Percentiles rank a stretch among this genome's conserved stretches.
Evolutionary conservation across 106 monocot species (phyloP).

Genomic region (Narthecium ossifragum): DNA sequence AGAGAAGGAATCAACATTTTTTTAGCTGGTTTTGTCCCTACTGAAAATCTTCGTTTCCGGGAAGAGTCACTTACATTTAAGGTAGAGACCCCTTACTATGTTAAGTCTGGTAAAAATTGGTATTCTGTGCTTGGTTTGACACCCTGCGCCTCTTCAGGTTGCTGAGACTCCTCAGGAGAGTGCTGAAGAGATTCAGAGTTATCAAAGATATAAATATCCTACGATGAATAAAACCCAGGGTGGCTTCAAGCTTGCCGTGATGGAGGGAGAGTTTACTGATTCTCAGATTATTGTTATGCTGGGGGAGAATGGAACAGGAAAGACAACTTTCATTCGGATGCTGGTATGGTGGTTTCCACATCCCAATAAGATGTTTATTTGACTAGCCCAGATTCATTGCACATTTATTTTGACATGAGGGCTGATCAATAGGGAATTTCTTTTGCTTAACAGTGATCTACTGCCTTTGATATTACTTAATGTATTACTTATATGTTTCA

Average conservation of each 20-base stretch:
- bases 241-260: slow-evolving; percentile 79
- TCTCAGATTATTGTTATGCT: slow-evolving; percentile 99
- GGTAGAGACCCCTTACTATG: slow-evolving; percentile 19
- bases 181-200: slow-evolving; percentile 91
- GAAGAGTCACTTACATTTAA: slow-evolving; percentile 93
- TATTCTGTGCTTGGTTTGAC: background rate
- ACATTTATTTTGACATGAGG: no score
- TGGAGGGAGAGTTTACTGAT: slow-evolving; percentile 95
- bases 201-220: slow-evolving; percentile 92
- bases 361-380: no score
- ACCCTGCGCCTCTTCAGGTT: slow-evolving; percentile 46
- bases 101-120: background rate
- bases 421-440: background rate
- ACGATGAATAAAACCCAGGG: slow-evolving; percentile 91
- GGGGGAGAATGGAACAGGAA: slow-evolving; percentile 99
- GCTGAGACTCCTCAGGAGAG: slow-evolving; percentile 96
- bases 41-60: slow-evolving; percentile 91
- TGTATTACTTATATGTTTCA: no score
- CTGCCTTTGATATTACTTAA: no score
- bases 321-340: slow-evolving; percentile 99
- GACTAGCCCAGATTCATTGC: no score
- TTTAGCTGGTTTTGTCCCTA: slow-evolving; percentile 90
- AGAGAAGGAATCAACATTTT: slow-evolving; percentile 99
- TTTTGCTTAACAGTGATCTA: no score
- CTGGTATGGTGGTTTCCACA: no score